These are phyloP conservation scores for Cucurbita argyrosperma DNA, from an alignment of 306 rosid species.

Conservation along the genomic window DNA sequence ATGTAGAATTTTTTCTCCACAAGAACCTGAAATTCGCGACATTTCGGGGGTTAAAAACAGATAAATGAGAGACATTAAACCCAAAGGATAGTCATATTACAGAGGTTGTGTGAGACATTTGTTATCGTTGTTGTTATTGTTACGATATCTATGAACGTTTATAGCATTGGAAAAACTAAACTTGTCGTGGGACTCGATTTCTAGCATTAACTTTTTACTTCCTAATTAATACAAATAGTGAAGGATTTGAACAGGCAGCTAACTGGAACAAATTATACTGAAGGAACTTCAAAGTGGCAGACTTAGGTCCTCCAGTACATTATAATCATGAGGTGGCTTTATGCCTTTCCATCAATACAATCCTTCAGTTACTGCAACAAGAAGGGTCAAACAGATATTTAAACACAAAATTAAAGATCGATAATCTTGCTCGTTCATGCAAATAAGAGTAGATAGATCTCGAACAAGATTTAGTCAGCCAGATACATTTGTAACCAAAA, in stretches of 20 bases:
- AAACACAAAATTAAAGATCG: neutral
- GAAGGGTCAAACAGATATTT: neutral
- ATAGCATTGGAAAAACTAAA: neutral
- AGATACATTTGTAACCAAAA: neutral
- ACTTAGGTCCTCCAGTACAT: neutral
- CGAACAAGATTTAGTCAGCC: neutral
- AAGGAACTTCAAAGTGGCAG: neutral
- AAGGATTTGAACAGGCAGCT: neutral
- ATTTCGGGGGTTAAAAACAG: neutral
- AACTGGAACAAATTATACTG: neutral
- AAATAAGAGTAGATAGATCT: neutral
- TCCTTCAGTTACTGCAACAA: neutral
- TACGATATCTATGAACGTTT: neutral
- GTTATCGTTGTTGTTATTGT: neutral
- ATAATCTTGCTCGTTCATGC: neutral
- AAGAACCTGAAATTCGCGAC: conserved; percentile 42
- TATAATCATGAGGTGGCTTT: neutral
- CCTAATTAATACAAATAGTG: neutral
- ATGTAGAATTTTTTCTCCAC: conserved; percentile 93
- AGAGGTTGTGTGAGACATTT: neutral
- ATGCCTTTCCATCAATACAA: neutral
- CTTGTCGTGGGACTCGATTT: no score
- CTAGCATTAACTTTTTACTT: neutral
- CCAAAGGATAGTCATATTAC: neutral
- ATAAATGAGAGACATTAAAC: neutral